Evolutionary conservation across 768 basidiomycete species (phyloP).

Genomic region (Clitopilus hobsonii): DNA sequence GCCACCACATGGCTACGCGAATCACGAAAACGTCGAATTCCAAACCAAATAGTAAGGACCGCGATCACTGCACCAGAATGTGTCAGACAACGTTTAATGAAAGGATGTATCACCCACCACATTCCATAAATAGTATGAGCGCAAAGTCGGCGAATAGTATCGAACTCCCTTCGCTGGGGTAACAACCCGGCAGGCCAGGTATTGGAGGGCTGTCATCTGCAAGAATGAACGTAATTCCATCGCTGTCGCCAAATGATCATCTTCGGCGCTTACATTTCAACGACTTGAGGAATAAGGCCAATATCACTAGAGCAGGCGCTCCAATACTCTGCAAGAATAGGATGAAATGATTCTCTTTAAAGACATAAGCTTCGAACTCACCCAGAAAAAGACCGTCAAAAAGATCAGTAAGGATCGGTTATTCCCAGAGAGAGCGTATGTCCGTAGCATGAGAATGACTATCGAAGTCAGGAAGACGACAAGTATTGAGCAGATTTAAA

Average conservation of each 20-base stretch:
- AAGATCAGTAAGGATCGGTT: slow-evolving; percentile 5
- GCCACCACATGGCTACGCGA: slow-evolving; percentile 13
- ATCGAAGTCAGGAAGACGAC: background rate
- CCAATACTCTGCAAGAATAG: slow-evolving; percentile 2
- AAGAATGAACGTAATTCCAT: background rate
- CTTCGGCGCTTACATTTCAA: slow-evolving; percentile 5
- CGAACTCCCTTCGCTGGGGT: slow-evolving; percentile 6
- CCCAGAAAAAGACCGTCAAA: slow-evolving; percentile 3
- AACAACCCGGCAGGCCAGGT: slow-evolving; percentile 7
- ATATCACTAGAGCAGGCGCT: slow-evolving; percentile 1
- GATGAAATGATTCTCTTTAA: background rate
- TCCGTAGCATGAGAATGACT: slow-evolving; percentile 15
- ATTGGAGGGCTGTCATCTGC: slow-evolving; percentile 8
- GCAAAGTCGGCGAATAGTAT: slow-evolving; percentile 7
- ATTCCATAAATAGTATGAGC: slow-evolving; percentile 4
- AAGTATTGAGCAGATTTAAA: background rate
- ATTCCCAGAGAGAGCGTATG: slow-evolving; percentile 13
- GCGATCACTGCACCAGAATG: slow-evolving; percentile 17
- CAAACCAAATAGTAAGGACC: slow-evolving; percentile 17
- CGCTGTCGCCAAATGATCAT: background rate
- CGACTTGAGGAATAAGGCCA: slow-evolving; percentile 6
- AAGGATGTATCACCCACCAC: background rate
- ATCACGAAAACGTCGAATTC: slow-evolving; percentile 15
- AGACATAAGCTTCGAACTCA: too few relatives aligned
- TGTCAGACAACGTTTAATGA: too few relatives aligned